Evolutionary conservation across 2,329 filamentous ascomycete genomes (phyloP).

Genomic region (Aschersonia sp.): DNA sequence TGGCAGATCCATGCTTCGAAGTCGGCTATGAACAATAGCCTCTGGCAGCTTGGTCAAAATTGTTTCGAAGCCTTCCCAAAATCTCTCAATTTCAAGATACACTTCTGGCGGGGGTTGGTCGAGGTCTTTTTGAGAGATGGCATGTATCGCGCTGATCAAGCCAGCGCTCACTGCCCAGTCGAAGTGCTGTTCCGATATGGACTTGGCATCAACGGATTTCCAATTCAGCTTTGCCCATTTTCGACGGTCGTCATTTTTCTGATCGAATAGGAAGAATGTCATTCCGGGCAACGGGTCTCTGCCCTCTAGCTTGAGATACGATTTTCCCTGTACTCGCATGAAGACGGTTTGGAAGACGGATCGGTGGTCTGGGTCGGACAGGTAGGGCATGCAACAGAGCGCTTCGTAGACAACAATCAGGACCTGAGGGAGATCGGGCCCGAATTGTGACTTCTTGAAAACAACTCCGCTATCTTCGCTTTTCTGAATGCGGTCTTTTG

Average conservation of each 20-base stretch:
- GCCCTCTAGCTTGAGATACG: conserved; percentile 59
- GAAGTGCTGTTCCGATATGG: conserved; percentile 59
- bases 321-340: conserved; percentile 54
- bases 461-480: conserved; percentile 30
- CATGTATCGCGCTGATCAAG: conserved; percentile 50
- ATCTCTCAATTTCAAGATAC: conserved; percentile 42
- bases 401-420: conserved; percentile 78
- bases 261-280: conserved; percentile 64
- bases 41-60: conserved; percentile 63
- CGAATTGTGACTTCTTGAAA: conserved; percentile 32
- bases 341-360: conserved; percentile 70
- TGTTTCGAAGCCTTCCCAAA: conserved; percentile 65
- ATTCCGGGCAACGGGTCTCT: conserved; percentile 67
- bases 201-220: conserved; percentile 36
- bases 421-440: conserved; percentile 36
- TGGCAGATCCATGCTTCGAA: conserved; percentile 66
- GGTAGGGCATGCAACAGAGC: conserved; percentile 68
- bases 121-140: conserved; percentile 36
- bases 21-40: conserved; percentile 59
- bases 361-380: conserved; percentile 39
- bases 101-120: conserved; percentile 17
- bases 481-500: conserved; percentile 37
- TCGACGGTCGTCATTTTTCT: conserved; percentile 39
- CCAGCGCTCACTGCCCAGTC: conserved; percentile 74
- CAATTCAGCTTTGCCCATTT: conserved; percentile 24